Evolutionary conservation across 73 alveolate genomes (phyloP).

Genomic region (Breviolum minutum): DNA sequence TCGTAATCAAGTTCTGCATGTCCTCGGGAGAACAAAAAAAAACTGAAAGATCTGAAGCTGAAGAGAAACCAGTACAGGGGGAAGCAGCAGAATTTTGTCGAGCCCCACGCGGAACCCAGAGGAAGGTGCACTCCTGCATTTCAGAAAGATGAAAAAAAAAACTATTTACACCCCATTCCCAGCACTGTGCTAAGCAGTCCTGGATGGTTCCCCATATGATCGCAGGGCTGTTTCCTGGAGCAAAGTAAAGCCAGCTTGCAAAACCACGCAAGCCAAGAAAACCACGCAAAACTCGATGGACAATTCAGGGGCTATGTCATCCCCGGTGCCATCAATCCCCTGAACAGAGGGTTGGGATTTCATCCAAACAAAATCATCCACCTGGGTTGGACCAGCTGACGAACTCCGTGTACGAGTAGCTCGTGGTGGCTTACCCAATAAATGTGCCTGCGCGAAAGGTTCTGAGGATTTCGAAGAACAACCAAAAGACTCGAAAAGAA

Average conservation of each 20-base stretch:
- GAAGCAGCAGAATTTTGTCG: background rate
- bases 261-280: no score
- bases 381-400: constrained; percentile 7
- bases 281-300: no score
- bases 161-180: background rate
- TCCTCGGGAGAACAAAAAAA: background rate
- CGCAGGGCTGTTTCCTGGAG: background rate
- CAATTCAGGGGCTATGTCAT: background rate
- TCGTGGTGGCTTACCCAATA: constrained; percentile 72
- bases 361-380: background rate
- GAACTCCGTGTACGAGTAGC: constrained; percentile 64
- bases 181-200: background rate
- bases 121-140: constrained; percentile 47
- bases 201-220: background rate
- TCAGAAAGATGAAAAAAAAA: background rate
- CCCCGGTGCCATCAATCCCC: background rate
- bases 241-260: background rate
- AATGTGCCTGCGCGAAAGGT: constrained; percentile 26
- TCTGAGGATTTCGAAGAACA: no score
- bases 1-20: constrained; percentile 78
- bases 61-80: background rate
- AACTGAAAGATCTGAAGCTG: background rate
- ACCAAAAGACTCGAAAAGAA: background rate
- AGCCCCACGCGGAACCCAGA: background rate
- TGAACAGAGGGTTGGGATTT: background rate